Evolutionary conservation across 345 rosid genomes (phyloP).

Genomic region (Trapa bicornis): DNA sequence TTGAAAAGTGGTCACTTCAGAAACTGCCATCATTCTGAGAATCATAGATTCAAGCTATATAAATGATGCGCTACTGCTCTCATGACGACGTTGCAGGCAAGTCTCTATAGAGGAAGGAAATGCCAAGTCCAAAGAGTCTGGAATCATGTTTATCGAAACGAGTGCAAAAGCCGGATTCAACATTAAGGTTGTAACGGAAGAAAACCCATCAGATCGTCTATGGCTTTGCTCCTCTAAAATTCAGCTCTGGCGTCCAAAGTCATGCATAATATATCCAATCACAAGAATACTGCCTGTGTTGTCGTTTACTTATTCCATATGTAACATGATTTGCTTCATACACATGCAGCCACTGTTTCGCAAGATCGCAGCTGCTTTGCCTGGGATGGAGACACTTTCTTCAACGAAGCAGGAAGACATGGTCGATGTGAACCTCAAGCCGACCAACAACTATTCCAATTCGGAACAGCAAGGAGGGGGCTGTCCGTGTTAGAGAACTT

Average conservation of each 20-base stretch:
- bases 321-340: too few species aligned
- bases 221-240: background rate
- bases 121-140: conserved; percentile 63
- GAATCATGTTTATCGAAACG: conserved; percentile 85
- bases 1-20: too few species aligned
- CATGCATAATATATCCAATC: background rate
- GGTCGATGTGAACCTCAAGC: conserved; percentile 88
- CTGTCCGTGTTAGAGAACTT: conserved; percentile 43
- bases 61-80: background rate
- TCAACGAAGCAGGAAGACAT: conserved; percentile 28
- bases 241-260: background rate
- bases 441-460: conserved; percentile 61
- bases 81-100: conserved; percentile 37
- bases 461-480: conserved; percentile 74
- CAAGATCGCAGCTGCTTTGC: conserved; percentile 87
- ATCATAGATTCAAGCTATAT: too few species aligned
- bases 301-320: too few species aligned
- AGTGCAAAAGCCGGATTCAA: conserved; percentile 96
- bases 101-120: conserved; percentile 95
- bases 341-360: conserved; percentile 66
- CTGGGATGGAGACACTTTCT: conserved; percentile 89
- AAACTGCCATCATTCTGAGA: too few species aligned
- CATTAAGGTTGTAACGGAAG: conserved; percentile 44
- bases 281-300: too few species aligned
- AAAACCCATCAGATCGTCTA: background rate